Base-by-base conservation (phyloP, 139 green algal genomes). In the Spirogloea muscicola region DNA sequence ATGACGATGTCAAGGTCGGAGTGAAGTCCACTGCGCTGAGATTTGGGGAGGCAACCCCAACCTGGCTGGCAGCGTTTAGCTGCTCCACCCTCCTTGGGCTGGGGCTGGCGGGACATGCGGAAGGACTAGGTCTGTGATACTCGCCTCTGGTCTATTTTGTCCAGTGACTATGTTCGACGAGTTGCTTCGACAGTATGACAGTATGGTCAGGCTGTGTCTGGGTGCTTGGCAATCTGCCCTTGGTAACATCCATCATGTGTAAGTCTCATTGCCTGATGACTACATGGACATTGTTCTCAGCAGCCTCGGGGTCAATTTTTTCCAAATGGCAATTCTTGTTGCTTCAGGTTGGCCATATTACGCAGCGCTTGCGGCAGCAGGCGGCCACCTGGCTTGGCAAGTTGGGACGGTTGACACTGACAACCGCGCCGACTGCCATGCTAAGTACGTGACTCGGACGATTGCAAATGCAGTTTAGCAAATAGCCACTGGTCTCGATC, bases 11-110 rank as follows among this genome's bases (percentile, higher is more conserved):
- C 33, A 57, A 63, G 0, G 88, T 86, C 0, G 94, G 94, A 27
- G 84, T 99, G 27, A 91, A 91, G 72, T 98, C 93, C 2, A 97
- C 93, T 1, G 94, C 94, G n/a, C 76, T 80, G 25, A 37, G 42
- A n/a, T 80, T 83, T 46, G 76, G 49, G 4, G 48, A 74, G 7
- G 29, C 41, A 25, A 81, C 76, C 1, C 76, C 55, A 1, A 13
- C 27, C 16, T 75, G 40, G 69, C 68, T 83, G 16, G 37, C 76
- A 5, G 69, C 39, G n/a, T 83, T 83, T 39, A 37, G 33, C 16
- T 61, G 36, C 21, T 27, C 42, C 2, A 61, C 49, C 29, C 21
- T 75, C 29, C 1, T 31, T n/a, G 59, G 69, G 18, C 49, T 85
- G 39, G 48, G 40, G 27, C 40, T 40, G 21, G 66, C 84, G 10